These are phyloP conservation scores for Tetraselmis chui DNA, from an alignment of 139 green algal species.

Conservation along the genomic window DNA sequence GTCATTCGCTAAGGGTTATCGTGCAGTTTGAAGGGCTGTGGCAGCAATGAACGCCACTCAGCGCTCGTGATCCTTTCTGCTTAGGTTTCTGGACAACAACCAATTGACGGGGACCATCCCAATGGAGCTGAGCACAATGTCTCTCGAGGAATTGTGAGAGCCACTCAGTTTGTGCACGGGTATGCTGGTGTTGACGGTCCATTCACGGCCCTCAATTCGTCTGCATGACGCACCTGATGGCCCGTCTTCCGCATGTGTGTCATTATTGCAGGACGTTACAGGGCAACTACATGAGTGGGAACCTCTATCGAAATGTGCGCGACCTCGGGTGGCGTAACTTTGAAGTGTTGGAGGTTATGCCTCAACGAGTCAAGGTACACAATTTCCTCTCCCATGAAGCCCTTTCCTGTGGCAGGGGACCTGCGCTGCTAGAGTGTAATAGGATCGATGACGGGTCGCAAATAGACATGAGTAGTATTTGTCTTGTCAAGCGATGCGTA, in stretches of 20 bases:
- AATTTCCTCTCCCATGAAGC: background rate
- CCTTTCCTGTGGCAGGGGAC: background rate
- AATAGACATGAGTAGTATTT: too few relatives aligned
- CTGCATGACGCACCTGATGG: background rate
- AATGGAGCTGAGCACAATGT: background rate
- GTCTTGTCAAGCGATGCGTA: too few relatives aligned
- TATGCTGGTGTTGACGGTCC: background rate
- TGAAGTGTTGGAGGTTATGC: background rate
- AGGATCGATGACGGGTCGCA: too few relatives aligned
- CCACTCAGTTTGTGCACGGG: background rate
- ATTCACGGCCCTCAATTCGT: background rate
- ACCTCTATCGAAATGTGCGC: background rate
- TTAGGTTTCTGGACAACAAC: background rate
- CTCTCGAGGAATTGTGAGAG: background rate
- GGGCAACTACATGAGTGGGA: background rate
- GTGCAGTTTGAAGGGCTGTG: too few relatives aligned
- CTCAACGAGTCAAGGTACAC: background rate
- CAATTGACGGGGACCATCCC: background rate
- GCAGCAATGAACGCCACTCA: too few relatives aligned
- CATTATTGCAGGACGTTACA: background rate
- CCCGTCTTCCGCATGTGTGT: too few relatives aligned
- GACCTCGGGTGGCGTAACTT: background rate
- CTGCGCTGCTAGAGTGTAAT: too few relatives aligned
- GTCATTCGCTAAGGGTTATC: too few relatives aligned
- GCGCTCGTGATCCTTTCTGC: too few relatives aligned